Evolutionary conservation across 495 filamentous ascomycete genomes (phyloP).

Genomic region (Xylaria acuta): DNA sequence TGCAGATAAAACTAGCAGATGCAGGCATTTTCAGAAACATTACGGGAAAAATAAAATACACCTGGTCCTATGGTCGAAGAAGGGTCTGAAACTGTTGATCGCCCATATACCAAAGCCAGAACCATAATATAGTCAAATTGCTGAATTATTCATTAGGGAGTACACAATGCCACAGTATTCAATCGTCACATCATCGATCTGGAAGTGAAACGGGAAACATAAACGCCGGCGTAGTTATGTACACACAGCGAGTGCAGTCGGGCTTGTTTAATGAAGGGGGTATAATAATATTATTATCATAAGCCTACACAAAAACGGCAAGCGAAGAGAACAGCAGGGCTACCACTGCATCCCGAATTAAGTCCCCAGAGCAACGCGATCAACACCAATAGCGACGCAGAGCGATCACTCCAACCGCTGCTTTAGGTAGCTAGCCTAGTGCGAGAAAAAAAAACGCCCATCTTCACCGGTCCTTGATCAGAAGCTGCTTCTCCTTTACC

Average conservation of each 20-base stretch:
- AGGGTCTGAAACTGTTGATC: neutral
- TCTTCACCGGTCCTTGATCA: slow-evolving; percentile 45
- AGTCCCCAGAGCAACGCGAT: neutral
- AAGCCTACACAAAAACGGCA: neutral
- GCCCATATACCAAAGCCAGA: neutral
- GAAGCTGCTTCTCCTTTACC: slow-evolving; percentile 69
- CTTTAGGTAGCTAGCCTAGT: neutral
- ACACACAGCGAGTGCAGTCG: neutral
- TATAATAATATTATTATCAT: neutral
- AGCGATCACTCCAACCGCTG: neutral
- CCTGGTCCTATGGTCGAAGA: neutral
- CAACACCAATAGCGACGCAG: neutral
- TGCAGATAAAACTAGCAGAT: neutral
- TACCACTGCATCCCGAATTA: neutral
- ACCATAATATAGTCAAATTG: neutral
- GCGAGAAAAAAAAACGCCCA: neutral
- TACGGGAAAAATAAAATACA: neutral
- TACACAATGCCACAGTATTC: neutral
- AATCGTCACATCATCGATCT: neutral
- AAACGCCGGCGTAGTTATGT: neutral
- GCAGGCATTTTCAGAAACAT: neutral
- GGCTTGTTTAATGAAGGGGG: neutral
- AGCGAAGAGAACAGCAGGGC: neutral
- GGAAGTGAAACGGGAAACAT: neutral
- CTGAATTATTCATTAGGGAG: neutral